These are phyloP conservation scores for Mallotus nudiflorus DNA, from an alignment of 345 rosid genomes.

Conservation along the genomic window DNA sequence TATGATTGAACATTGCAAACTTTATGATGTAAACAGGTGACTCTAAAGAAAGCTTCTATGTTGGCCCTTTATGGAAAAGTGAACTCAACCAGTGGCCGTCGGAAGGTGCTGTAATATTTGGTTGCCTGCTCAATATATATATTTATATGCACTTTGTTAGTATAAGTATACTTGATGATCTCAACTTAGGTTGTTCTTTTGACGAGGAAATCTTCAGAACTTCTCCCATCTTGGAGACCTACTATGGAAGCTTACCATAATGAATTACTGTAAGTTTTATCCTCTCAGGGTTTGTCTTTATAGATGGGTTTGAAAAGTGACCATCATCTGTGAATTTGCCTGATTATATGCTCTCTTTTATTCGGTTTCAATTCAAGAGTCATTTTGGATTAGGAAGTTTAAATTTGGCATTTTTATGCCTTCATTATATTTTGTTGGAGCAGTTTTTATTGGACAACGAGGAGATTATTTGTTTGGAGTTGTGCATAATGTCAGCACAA, in stretches of 20 bases:
- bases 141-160: not conserved
- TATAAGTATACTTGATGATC: not conserved
- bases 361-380: no score
- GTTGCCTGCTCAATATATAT: no score
- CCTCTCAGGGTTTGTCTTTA: not conserved
- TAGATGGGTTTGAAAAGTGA: not conserved
- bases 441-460: no score
- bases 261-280: conserved; percentile 49
- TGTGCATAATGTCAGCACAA: no score
- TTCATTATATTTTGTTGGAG: no score
- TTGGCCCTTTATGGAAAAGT: conserved; percentile 50
- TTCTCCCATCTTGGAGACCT: conserved; percentile 62
- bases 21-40: conserved; percentile 46
- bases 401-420: not conserved
- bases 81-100: conserved; percentile 69
- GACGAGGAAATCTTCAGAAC: conserved; percentile 50
- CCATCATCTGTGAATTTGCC: no score
- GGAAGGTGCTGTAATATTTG: no score
- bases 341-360: no score
- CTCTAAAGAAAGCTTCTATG: conserved; percentile 60
- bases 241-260: conserved; percentile 57
- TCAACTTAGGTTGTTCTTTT: not conserved
- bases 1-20: not conserved
- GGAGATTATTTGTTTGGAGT: no score
- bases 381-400: no score